Base-by-base conservation (phyloP, 192 early-diverging fungal species). In the Physocladia obscura region DNA sequence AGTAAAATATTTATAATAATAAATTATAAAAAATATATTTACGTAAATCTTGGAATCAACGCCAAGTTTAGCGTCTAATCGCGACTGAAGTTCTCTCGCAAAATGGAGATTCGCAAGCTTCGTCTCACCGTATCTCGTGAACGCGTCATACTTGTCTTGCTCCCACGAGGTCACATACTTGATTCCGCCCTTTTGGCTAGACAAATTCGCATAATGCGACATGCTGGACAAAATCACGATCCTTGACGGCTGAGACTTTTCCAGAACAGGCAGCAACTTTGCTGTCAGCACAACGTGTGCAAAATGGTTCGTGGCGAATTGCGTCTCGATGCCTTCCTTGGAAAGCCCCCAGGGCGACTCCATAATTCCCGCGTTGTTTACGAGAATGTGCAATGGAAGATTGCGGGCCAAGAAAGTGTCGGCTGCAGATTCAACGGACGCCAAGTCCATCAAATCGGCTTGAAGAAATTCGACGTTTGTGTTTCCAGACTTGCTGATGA, bases 231-330 rank as follows among this genome's bases (percentile, higher is more conserved):
- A 22, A 54, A 54, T 22, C 6, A 54, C 52, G 22, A 54, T 54
- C 26, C 52, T 6, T 22, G 52, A 54, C 15, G 52, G 52, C 68
- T 37, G 82, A 79, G 0, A 58, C 56, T 69, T 58, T 19, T 19
- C 26, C 8, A 22, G 6, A 27, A 54, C 52, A 11, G 15, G 52
- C 22, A 54, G 15, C 24, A 54, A 22, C 22, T 29, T 54, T 27
- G 22, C 26, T 54, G n/a, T 54, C 13, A 54, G n/a, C 22, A 73
- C 24, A 44, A 73, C 72, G 62, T 81, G 79, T 22, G 71, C 88
- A 34, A 91, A 56, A 48, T 90, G 86, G 79, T 91, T 91, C 19
- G 83, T 87, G 11, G 79, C 81, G 49, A 89, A 85, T 67, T 90
- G 88, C 57, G 73, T 32, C 76, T 90, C 90, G 22, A 90, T 83